Base-by-base conservation (phyloP, 2,329 filamentous ascomycete genomes). In the Chrysoporthe deuterocubensis region DNA sequence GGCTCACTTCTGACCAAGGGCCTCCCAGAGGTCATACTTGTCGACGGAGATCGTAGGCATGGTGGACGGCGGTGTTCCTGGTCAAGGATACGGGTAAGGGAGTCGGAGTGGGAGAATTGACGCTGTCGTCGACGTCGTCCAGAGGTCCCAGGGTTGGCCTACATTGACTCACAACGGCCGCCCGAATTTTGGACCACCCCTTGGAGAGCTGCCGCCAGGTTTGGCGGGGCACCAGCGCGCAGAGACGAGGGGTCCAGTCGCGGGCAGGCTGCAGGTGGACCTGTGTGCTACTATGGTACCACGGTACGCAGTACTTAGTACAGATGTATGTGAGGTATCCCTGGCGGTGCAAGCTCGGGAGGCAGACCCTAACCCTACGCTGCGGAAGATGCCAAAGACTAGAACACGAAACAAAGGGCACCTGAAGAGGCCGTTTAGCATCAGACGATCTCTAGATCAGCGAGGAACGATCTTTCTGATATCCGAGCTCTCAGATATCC, bases 21-120 rank as follows among this genome's bases (percentile, higher is more conserved):
- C 94, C 83, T 96, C 90, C 86, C 92, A 98, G 78, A 99, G 92
- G 78, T 91, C 93, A 76, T 94, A 94, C 85, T 98, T 99, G 85
- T 98, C 92, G 75, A 98, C 94, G 74, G 91, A 87, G 75, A 99
- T 97, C 78, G 96, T 99, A 82, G 96, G 96, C 96, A 97, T 97
- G 70, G 79, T 88, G 64, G 21, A n/a, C 52, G 40, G 37, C 16
- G 48, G 46, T 60, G 21, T 42, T 44, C 21, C 42, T 61, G 67
- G 60, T 67, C 64, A 62, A 54, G 26, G 11, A 9, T 14, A 54
- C 64, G 67, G 43, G 59, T 58, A 46, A 8, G 11, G 2, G 42
- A 34, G 32, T 43, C 21, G 56, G 37, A 40, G 44, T 67, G 64
- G 46, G 42, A 48, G 42, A 11, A 40, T 9, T 57, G 48, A 26